Percentiles rank a stretch among this genome's conserved stretches.
Evolutionary conservation across 164 flowering plant genomes (phyloP).

Genomic region (Dillenia turbinata): DNA sequence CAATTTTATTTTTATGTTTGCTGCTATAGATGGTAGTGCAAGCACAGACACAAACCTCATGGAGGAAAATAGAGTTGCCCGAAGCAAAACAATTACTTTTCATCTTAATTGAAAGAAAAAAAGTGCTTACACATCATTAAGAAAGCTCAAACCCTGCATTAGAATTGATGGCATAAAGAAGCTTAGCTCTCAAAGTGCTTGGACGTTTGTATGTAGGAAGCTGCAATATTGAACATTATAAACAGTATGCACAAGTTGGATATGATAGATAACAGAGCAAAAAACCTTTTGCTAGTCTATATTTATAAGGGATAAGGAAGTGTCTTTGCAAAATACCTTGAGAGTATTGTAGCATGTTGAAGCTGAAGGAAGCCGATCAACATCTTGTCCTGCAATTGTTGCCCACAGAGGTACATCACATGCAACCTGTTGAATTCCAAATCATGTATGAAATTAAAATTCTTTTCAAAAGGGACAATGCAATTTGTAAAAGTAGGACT

Average conservation of each 20-base stretch:
- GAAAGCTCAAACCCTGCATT: conserved; percentile 99
- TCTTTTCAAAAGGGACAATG: too few species aligned
- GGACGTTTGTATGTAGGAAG: conserved; percentile 91
- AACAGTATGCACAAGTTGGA: not conserved
- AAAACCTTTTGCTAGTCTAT: not conserved
- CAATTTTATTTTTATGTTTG: not conserved
- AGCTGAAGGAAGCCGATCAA: conserved; percentile 96
- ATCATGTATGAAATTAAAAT: too few species aligned
- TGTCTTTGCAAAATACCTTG: conserved; percentile 42
- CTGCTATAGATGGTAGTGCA: not conserved
- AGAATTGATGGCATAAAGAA: conserved; percentile 89
- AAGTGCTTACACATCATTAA: conserved; percentile 17
- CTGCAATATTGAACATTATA: conserved; percentile 27
- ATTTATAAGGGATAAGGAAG: not conserved
- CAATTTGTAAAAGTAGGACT: too few species aligned
- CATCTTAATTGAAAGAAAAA: conserved; percentile 2
- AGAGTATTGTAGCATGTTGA: conserved; percentile 98
- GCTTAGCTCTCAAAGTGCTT: conserved; percentile 78
- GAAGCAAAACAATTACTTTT: not conserved
- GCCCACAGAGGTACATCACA: conserved; percentile 92
- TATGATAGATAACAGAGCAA: not conserved
- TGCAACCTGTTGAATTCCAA: conserved; percentile 42
- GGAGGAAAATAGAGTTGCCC: not conserved
- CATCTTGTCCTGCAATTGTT: conserved; percentile 88
- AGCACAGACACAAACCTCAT: not conserved